Conservation (phyloP, 495 filamentous ascomycete species). For the Penicillium bovifimosum region DNA sequence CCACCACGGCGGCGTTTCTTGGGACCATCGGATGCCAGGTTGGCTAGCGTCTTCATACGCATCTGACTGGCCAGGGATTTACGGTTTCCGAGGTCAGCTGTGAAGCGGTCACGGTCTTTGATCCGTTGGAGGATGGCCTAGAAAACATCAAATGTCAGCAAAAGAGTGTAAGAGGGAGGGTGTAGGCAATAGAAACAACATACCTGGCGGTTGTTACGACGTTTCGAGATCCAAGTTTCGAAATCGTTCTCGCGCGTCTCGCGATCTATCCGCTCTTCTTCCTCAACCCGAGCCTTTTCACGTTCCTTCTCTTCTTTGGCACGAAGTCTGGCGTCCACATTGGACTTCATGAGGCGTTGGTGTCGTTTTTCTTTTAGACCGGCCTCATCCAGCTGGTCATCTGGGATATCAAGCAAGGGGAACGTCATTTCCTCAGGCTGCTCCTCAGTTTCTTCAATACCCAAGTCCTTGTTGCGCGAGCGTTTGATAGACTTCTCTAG, state of each 20-base stretch:
- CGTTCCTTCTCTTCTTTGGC: conserved; percentile 94
- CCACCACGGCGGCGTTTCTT: conserved; percentile 74
- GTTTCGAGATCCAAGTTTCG: conserved; percentile 79
- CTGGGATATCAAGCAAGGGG: conserved; percentile 80
- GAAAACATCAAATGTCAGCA: conserved; percentile 13
- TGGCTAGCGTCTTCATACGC: conserved; percentile 97
- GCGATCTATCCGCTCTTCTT: conserved; percentile 74
- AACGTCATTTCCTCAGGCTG: conserved; percentile 73
- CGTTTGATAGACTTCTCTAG: conserved; percentile 83
- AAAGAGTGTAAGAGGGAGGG: neutral
- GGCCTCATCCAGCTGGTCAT: conserved; percentile 90
- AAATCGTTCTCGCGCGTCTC: conserved; percentile 79
- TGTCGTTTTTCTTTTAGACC: conserved; percentile 83
- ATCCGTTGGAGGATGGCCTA: conserved; percentile 68
- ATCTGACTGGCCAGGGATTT: conserved; percentile 93
- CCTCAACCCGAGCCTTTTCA: conserved; percentile 75
- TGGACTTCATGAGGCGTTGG: conserved; percentile 87
- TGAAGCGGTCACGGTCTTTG: conserved; percentile 87
- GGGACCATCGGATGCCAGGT: conserved; percentile 86
- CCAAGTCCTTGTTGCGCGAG: conserved; percentile 86
- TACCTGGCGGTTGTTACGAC: conserved; percentile 65
- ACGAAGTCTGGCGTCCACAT: conserved; percentile 83
- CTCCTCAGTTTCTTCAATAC: conserved; percentile 72
- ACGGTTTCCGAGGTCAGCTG: conserved; percentile 87
- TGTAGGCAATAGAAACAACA: neutral